phyloP scores from a whole-genome alignment of 2,329 filamentous ascomycete species.

The Botrytis deweyae region DNA sequence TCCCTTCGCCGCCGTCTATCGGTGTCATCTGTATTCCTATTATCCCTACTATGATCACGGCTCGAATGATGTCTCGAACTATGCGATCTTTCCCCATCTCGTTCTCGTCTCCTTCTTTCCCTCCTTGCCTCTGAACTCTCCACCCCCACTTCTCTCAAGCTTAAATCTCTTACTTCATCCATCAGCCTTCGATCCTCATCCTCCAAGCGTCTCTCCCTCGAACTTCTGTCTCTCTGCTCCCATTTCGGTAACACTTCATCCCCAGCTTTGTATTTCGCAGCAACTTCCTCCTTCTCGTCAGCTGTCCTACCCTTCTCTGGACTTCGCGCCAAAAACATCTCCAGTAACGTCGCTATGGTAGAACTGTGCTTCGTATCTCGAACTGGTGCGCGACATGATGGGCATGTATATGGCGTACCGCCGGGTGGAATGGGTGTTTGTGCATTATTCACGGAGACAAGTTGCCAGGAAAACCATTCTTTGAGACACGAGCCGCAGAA shows the following conservation, averaged over 20 bases:
- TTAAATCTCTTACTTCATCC: conserved; percentile 36
- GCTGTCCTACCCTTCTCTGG: conserved; percentile 69
- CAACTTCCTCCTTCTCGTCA: conserved; percentile 75
- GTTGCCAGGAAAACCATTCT: conserved; percentile 88
- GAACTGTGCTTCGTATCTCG: conserved; percentile 88
- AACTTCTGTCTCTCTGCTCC: conserved; percentile 50
- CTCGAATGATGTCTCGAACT: conserved; percentile 38
- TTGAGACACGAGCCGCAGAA: conserved; percentile 95
- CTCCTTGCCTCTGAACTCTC: conserved; percentile 37
- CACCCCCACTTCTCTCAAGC: conserved; percentile 62
- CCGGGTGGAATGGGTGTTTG: conserved; percentile 31
- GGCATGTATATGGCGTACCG: conserved; percentile 71
- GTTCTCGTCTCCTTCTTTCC: conserved; percentile 36
- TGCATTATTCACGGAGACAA: conserved; percentile 32
- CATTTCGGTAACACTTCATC: conserved; percentile 74
- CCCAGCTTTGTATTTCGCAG: conserved; percentile 73
- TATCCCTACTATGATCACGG: conserved; percentile 37
- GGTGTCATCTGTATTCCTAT: conserved; percentile 33
- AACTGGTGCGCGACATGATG: conserved; percentile 84
- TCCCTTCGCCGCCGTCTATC: conserved; percentile 38
- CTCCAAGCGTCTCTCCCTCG: conserved; percentile 55
- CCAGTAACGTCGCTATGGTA: conserved; percentile 82
- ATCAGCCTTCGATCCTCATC: conserved; percentile 38
- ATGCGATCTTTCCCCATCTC: conserved; percentile 32
- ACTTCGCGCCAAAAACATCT: conserved; percentile 81